Conservation (phyloP, 495 filamentous ascomycete species). For the Copromyces sp. region DNA sequence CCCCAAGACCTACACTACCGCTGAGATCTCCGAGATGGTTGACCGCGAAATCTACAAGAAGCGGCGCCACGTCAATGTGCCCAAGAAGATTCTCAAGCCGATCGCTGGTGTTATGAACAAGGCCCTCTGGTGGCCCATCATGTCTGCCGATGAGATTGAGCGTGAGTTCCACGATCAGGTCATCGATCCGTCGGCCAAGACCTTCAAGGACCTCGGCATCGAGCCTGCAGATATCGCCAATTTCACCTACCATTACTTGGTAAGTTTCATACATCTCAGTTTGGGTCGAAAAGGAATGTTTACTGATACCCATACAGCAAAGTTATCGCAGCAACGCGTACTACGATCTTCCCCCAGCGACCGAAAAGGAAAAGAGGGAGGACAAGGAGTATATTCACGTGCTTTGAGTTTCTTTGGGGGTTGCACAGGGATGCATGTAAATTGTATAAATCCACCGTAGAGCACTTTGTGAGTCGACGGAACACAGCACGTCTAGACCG, state of each 20-base stretch:
- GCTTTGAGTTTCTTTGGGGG: constrained; percentile 23
- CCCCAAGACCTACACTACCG: constrained; percentile 82
- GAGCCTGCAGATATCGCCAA: constrained; percentile 71
- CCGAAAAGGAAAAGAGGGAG: constrained; percentile 86
- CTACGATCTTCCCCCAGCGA: constrained; percentile 89
- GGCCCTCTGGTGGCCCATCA: constrained; percentile 74
- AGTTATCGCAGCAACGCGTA: constrained; percentile 69
- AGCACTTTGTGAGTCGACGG: neutral
- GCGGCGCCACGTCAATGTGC: constrained; percentile 84
- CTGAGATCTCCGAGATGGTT: constrained; percentile 76
- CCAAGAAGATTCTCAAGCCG: constrained; percentile 66
- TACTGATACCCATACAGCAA: constrained; percentile 46
- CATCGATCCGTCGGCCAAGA: constrained; percentile 87
- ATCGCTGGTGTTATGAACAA: constrained; percentile 63
- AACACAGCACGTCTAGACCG: neutral
- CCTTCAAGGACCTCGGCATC: constrained; percentile 88
- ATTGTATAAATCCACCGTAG: neutral
- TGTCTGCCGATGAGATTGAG: constrained; percentile 81
- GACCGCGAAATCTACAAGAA: constrained; percentile 87
- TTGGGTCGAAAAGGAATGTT: neutral
- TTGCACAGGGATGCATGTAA: neutral
- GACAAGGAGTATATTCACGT: constrained; percentile 96
- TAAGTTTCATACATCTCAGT: constrained; percentile 35
- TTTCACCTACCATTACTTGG: constrained; percentile 86
- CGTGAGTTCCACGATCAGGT: constrained; percentile 88